Percentiles rank a stretch among this genome's conserved stretches.
Conservation (phyloP, 441 rosid genomes). For the Erysimum pusillum region DNA sequence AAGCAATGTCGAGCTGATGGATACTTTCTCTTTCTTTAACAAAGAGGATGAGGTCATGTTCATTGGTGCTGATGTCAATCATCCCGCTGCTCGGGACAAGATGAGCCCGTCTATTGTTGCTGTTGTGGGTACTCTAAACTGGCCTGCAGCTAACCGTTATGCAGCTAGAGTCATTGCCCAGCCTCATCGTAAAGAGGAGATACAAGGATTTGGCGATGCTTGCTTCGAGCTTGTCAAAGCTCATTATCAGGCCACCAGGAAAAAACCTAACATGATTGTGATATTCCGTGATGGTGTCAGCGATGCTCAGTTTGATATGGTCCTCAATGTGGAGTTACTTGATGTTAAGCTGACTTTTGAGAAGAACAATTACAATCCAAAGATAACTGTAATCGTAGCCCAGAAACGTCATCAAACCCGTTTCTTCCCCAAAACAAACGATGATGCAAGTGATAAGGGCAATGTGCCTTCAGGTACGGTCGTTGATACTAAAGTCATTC, state of each 20-base stretch:
- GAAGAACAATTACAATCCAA: slow-evolving; percentile 56
- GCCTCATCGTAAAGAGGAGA: slow-evolving; percentile 63
- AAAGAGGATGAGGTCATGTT: slow-evolving; percentile 70
- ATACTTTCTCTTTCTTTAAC: slow-evolving; percentile 55
- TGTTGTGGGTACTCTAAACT: slow-evolving; percentile 75
- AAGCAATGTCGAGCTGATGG: slow-evolving; percentile 73
- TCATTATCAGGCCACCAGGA: slow-evolving; percentile 55
- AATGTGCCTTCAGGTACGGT: slow-evolving; percentile 84
- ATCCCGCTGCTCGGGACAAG: slow-evolving; percentile 62
- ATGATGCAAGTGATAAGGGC: slow-evolving; percentile 53
- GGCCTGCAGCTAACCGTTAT: slow-evolving; percentile 82
- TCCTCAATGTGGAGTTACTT: slow-evolving; percentile 70
- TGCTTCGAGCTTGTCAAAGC: slow-evolving; percentile 68
- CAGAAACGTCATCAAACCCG: slow-evolving; percentile 90
- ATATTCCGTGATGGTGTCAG: slow-evolving; percentile 89
- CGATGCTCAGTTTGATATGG: slow-evolving; percentile 90
- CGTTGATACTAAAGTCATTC: slow-evolving; percentile 71
- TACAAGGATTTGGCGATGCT: slow-evolving; percentile 64
- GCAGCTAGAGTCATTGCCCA: slow-evolving; percentile 76
- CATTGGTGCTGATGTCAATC: slow-evolving; percentile 87
- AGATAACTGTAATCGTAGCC: slow-evolving; percentile 73
- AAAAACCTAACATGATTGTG: slow-evolving; percentile 64
- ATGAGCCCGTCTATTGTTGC: slow-evolving; percentile 86
- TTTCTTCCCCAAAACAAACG: slow-evolving; percentile 54
- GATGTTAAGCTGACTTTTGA: slow-evolving; percentile 61